Conservation (phyloP, 2,329 filamentous ascomycete genomes). For the Fusarium chuoi region DNA sequence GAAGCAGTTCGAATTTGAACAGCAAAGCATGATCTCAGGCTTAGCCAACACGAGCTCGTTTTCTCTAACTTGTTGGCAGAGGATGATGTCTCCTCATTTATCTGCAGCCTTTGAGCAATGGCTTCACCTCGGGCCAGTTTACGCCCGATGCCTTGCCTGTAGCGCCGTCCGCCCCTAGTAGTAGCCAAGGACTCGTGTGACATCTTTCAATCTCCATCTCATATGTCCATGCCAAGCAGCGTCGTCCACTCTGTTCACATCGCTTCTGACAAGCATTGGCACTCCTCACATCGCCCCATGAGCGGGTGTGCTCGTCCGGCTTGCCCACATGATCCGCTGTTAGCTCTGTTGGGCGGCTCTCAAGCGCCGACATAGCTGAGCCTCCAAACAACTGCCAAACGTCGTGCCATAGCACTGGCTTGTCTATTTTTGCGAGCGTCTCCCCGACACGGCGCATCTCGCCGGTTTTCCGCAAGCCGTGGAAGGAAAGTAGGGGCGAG, state of each 20-base stretch:
- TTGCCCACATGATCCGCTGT: constrained; percentile 63
- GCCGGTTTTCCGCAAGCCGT: constrained; percentile 57
- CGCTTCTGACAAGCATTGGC: constrained; percentile 56
- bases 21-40: constrained; percentile 4
- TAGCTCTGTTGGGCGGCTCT: constrained; percentile 49
- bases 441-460: constrained; percentile 59
- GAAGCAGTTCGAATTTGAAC: constrained; percentile 10
- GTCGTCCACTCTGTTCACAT: constrained; percentile 52
- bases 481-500: constrained; percentile 64
- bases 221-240: constrained; percentile 65
- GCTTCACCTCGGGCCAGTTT: constrained; percentile 46
- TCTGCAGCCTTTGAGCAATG: constrained; percentile 41
- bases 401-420: constrained; percentile 61
- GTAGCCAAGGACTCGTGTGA: constrained; percentile 61
- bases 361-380: constrained; percentile 52
- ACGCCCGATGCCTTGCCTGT: constrained; percentile 47
- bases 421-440: constrained; percentile 51
- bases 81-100: constrained; percentile 15
- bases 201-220: constrained; percentile 54
- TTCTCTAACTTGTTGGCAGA: neutral
- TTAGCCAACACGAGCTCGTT: neutral
- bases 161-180: constrained; percentile 52
- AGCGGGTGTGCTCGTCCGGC: constrained; percentile 55
- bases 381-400: constrained; percentile 61
- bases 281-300: constrained; percentile 50